Base-by-base conservation (phyloP, 176 grass and related monocot genomes). In the Bothriochloa decipiens region DNA sequence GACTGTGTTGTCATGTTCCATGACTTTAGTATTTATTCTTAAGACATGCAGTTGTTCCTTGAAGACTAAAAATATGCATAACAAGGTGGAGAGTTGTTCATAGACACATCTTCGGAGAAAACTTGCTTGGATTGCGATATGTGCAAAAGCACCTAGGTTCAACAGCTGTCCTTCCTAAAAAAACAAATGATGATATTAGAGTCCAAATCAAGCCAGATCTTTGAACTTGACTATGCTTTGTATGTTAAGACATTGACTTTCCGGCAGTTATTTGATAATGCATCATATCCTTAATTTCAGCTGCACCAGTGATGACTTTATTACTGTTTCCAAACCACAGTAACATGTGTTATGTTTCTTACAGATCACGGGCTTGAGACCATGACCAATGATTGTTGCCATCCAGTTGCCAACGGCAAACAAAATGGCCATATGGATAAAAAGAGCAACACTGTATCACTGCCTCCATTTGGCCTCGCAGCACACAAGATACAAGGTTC, bases 401-500 rank as follows among this genome's bases (percentile, higher is more conserved):
- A 72, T 65, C 45, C 81, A 76, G 45, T 70, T 29, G 35, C 58
- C 18, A 74, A 25, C 13, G 83, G 70, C 18, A 86, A 76, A 74
- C 85, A 85, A 69, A 89, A 86, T 60, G 85, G 53, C 43, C 85
- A 90, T 73, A 71, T 70, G 36, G 79, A 85, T 16, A 70, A 90
- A 66, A 79, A 87, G 58, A 16, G 15, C 83, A 83, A 71, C 84
- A 78, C 68, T 11, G 55, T 91, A 55, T 87, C 86, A 6, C 86
- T 99, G 41, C 71, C 83, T 47, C 93, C 96, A 1, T 99, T 99
- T 46, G 96, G 91, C 5, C 84, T 99, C 1, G 91, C 90, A 6
- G 89, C 89, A 23, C 90, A 92, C 70, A 99, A 94, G 57, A 32
- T 87, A 47, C 85, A 94, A 57, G 89, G 88, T 64, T 91, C 75